These are phyloP conservation scores for Starmerella geochares DNA, from an alignment of 805 yeast species.

Conservation along the genomic window DNA sequence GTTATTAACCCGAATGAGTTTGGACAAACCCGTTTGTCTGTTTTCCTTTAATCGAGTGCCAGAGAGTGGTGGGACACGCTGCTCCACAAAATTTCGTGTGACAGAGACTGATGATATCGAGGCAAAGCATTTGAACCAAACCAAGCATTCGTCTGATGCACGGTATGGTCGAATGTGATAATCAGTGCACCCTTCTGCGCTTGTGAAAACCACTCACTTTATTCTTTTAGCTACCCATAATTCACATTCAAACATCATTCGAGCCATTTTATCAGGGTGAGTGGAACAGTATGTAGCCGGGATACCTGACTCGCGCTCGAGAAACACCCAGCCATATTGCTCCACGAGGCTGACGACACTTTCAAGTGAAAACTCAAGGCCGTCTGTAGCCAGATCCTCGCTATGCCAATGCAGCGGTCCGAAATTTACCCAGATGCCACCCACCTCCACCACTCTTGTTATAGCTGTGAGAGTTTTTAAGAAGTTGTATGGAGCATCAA, in stretches of 20 bases:
- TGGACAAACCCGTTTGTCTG: no score
- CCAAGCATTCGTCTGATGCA: no score
- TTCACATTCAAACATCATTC: constrained; percentile 51
- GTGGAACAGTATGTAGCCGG: constrained; percentile 43
- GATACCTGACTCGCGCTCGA: constrained; percentile 37
- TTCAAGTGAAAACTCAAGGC: constrained; percentile 46
- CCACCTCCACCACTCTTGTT: constrained; percentile 37
- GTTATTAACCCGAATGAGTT: no score
- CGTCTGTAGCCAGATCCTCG: constrained; percentile 38
- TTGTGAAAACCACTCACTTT: no score
- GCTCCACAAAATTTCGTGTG: no score
- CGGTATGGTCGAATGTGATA: no score
- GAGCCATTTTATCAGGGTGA: constrained; percentile 43
- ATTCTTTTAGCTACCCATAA: constrained; percentile 51
- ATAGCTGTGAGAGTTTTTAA: constrained; percentile 62
- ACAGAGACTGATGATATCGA: no score
- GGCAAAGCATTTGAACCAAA: no score
- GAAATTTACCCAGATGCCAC: constrained; percentile 67
- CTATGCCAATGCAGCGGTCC: constrained; percentile 69
- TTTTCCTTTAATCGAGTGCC: no score
- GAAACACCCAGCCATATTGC: constrained; percentile 43
- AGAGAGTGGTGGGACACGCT: no score
- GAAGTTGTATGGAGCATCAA: constrained; percentile 83
- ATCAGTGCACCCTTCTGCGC: no score
- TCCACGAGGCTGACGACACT: constrained; percentile 43